Evolutionary conservation across 2,329 filamentous ascomycete species (phyloP).

Genomic region (Colletotrichum camelliae): DNA sequence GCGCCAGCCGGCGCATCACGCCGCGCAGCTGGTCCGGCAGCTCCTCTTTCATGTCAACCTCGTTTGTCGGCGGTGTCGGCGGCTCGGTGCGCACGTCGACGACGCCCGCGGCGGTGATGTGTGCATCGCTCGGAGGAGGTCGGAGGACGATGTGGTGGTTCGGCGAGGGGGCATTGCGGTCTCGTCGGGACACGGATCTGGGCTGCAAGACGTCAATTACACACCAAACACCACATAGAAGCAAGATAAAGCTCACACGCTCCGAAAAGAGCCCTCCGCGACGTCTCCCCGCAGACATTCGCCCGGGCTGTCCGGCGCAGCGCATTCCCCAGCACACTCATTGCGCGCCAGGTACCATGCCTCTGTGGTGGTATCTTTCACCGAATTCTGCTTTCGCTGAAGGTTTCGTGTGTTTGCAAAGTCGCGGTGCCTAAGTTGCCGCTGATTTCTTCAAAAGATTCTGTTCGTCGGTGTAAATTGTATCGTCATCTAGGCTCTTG

Average conservation of each 20-base stretch:
- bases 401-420: neutral
- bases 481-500: neutral
- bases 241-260: neutral
- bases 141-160: neutral
- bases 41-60: conserved; percentile 31
- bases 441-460: neutral
- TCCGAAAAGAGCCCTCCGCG: neutral
- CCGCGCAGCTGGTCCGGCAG: conserved; percentile 51
- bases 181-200: neutral
- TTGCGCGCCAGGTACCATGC: conserved; percentile 27
- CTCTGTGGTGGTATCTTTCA: neutral
- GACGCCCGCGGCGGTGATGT: neutral
- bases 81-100: conserved; percentile 31
- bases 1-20: conserved; percentile 59
- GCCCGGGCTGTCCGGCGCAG: conserved; percentile 2
- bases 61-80: conserved; percentile 37
- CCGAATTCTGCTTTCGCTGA: neutral
- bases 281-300: neutral
- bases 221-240: neutral
- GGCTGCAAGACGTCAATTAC: neutral
- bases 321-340: conserved; percentile 29
- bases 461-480: neutral
- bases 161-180: neutral
- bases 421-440: neutral
- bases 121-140: conserved; percentile 5